Percentiles rank a stretch among this genome's conserved stretches.
Evolutionary conservation across 2,329 filamentous ascomycete genomes (phyloP).

Genomic region (Colletotrichum trifolii): DNA sequence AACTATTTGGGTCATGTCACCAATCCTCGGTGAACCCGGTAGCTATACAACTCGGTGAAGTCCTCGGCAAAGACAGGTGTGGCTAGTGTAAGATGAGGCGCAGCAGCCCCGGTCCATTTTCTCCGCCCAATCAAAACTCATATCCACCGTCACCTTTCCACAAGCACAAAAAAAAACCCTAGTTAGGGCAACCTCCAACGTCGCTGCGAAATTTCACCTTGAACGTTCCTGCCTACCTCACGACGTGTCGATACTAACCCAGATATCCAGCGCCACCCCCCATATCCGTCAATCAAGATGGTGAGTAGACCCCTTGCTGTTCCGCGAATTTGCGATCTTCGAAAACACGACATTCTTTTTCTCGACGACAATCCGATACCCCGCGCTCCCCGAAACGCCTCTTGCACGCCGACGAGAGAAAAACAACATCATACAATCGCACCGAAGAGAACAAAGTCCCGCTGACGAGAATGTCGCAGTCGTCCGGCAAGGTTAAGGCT

Average conservation of each 20-base stretch:
- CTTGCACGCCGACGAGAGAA: conserved; percentile 21
- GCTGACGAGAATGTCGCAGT: conserved; percentile 46
- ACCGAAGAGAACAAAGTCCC: conserved; percentile 4
- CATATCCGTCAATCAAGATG: conserved; percentile 36
- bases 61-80: neutral
- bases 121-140: neutral
- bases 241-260: conserved; percentile 37
- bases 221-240: conserved; percentile 21
- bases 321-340: conserved; percentile 20
- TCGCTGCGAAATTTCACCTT: conserved; percentile 4
- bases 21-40: neutral
- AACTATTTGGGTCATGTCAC: neutral
- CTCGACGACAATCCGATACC: conserved; percentile 23
- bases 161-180: conserved; percentile 10
- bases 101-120: neutral
- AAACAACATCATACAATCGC: conserved; percentile 1
- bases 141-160: neutral
- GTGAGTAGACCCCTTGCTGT: conserved; percentile 31
- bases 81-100: too few species aligned
- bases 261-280: conserved; percentile 37
- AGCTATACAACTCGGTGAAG: neutral
- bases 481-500: conserved; percentile 84
- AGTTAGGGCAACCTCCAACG: conserved; percentile 14
- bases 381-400: conserved; percentile 15
- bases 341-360: conserved; percentile 16